Evolutionary conservation across 1,139 yeast genomes (phyloP), one percentile per base, ranked within the genome.

Genomic region (Yamadazyma trypodendri): DNA sequence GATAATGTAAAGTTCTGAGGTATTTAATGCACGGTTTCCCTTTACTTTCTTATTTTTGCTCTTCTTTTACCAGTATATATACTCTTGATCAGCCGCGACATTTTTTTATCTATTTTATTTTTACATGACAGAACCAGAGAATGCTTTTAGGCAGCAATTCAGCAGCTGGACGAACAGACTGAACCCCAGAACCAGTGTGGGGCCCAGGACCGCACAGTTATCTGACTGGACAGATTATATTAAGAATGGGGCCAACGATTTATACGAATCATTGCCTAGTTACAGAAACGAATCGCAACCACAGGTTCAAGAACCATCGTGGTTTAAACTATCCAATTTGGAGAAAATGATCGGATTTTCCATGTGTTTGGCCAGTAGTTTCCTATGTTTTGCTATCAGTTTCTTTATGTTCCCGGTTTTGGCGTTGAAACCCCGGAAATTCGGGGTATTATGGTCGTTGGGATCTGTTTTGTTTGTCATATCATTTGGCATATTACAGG

Each of bases 401-500:
- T 78, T 92, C 52, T 80, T 88, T 41, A 64, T 90, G 52, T 81
- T 92, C 58, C 97, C 98, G 0, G 90, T 92, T 12, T 68, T 92
- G 46, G 94, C 96, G 3, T 65, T 90, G 38, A 82, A 87, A 52
- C 98, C 98, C 12, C 72, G 96, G 39, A 92, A 92, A 60, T 92
- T 92, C 56, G 97, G 87, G 4, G 62, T 84, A 50, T 56, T 94
- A 31, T 92, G 98, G 98, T 81, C 96, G 1, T 71, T 92, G 61
- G 98, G 97, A 0, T 85, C 96, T 1, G 56, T 92, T 13, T 65
- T 92, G 32, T 92, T 92, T 63, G 87, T 92, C 29, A 62, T 87
- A 7, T 88, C 96, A 17, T 92, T 92, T 61, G 97, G 97, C 1
- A 79, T 88, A 9, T 63, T 92, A 23, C 97, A 90, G 63, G 98